Evolutionary conservation across 2,329 filamentous ascomycete species (phyloP), one percentile per base, ranked within the genome.

Genomic region (Hypoxylon rubiginosum): DNA sequence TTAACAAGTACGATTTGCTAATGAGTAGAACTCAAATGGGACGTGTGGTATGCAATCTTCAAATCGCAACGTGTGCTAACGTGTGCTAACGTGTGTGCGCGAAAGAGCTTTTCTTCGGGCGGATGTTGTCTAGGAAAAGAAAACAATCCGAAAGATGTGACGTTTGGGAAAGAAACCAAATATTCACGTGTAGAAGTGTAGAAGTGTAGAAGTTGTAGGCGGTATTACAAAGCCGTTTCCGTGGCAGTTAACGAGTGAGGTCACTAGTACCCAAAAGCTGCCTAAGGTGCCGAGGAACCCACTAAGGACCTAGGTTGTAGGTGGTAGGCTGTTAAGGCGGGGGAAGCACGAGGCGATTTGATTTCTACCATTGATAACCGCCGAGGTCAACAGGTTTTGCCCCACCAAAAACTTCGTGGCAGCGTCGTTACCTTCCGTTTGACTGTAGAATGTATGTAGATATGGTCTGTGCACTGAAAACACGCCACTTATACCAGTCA

Each of bases 341-440:
- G 39, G 39, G 17, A 39, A 41, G 30, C 24, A 43, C 24, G 53
- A 48, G 55, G 50, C 59, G 56, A 50, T 53, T 46, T 52, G 36
- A 50, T 53, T 46, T 52, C 36, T 26, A 56, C 58, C 45, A 57
- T 52, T 49, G 39, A 62, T 55, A 51, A 21, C 62, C 65, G 55
- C 62, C 62, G 59, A 68, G 66, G 66, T 64, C 58, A 62, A 65
- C 21, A 10, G 34, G 21, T 24, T 34, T 51, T n/a, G 32, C 66
- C 62, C 66, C 66, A 60, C 59, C 26, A 51, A 55, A 55, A 64
- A 46, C 60, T 61, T 66, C 66, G 66, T 69, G 66, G 66, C 60
- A 61, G 61, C 66, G 66, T 69, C 63, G 66, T 68, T 51, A 46
- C 56, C 49, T 61, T 64, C 66, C 56, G 66, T 68, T 68, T 64